Percentiles rank a stretch among this genome's conserved stretches.
Conservation (phyloP, 768 basidiomycete genomes). For the Tulasnella sp. region DNA sequence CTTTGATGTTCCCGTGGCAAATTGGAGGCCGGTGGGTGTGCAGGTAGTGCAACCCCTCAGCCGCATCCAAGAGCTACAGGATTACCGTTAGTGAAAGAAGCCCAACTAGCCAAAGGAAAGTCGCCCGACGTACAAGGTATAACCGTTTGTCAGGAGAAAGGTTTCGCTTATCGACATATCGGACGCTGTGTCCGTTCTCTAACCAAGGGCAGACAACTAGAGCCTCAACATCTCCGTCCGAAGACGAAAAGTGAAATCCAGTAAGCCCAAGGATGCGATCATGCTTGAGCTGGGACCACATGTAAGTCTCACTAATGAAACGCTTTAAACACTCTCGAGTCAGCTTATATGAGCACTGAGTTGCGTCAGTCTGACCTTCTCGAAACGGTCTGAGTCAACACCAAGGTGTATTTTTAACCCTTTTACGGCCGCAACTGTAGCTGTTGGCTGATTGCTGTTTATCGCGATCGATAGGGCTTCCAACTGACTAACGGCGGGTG, state of each 20-base stretch:
- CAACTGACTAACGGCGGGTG: neutral
- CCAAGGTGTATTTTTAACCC: neutral
- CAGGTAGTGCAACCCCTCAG: neutral
- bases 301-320: neutral
- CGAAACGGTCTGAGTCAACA: neutral
- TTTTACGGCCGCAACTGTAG: neutral
- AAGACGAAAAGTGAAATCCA: neutral
- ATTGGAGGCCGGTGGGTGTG: neutral
- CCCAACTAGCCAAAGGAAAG: neutral
- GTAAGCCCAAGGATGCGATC: neutral
- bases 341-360: neutral
- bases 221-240: neutral
- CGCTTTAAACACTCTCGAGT: neutral
- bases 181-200: neutral
- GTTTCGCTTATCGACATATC: neutral
- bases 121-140: neutral
- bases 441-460: neutral
- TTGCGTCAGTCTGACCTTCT: neutral
- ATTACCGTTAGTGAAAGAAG: neutral
- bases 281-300: neutral
- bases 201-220: neutral
- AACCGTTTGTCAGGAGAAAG: neutral
- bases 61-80: neutral
- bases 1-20: slow-evolving; percentile 2
- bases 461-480: neutral